A percentile compares a stretch with the other conserved stretches of the same genome.
phyloP scores from a whole-genome alignment of 768 basidiomycete genomes.

The Phaeolepiota aurea region DNA sequence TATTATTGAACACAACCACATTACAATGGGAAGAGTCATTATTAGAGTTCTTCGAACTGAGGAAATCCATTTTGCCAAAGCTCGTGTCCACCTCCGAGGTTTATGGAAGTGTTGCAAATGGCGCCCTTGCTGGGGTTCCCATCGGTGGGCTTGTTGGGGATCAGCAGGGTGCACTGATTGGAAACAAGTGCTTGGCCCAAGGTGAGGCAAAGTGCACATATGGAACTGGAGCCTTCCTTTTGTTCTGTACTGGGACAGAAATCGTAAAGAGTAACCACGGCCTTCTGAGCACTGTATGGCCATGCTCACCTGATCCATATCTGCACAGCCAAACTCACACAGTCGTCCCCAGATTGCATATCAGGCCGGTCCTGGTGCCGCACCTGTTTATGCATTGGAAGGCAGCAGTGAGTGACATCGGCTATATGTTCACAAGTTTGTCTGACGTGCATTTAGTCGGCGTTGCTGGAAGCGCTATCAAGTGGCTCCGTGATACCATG shows the following conservation, averaged over 20 bases:
- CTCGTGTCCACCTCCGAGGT: conserved; percentile 90
- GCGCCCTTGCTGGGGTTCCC: conserved; percentile 64
- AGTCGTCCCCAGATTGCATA: conserved; percentile 62
- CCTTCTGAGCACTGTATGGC: conserved; percentile 78
- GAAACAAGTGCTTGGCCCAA: conserved; percentile 87
- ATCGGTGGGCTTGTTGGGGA: conserved; percentile 96
- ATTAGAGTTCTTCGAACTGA: conserved; percentile 81
- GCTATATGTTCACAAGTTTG: not conserved
- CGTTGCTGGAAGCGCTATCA: conserved; percentile 92
- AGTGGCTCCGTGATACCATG: conserved; percentile 95
- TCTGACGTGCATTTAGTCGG: conserved; percentile 43
- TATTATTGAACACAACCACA: conserved; percentile 77
- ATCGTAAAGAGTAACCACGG: conserved; percentile 84
- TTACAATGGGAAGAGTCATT: conserved; percentile 80
- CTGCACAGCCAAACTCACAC: conserved; percentile 3
- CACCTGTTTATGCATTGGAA: conserved; percentile 89
- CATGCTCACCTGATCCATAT: conserved; percentile 1
- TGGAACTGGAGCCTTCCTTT: conserved; percentile 92
- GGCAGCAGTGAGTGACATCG: conserved; percentile 65
- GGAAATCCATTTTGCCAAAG: conserved; percentile 69
- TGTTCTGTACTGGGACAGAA: conserved; percentile 89
- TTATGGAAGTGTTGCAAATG: conserved; percentile 70
- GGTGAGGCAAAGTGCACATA: conserved; percentile 99
- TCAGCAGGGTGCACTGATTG: conserved; percentile 93
- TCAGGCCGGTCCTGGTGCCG: conserved; percentile 69